These are phyloP conservation scores for Ogataea trehalophila DNA, from an alignment of 805 yeast species.

Conservation along the genomic window DNA sequence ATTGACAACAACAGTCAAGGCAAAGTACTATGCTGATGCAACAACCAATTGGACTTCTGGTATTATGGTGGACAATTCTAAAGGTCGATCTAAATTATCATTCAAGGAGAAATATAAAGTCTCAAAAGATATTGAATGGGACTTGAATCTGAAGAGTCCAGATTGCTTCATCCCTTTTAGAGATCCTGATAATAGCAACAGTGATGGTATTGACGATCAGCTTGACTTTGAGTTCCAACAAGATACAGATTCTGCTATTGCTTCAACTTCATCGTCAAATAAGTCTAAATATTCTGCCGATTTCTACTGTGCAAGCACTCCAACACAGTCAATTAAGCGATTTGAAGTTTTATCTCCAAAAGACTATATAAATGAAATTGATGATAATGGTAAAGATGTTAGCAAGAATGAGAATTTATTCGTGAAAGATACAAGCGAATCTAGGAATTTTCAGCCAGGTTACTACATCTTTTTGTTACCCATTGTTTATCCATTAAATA, in stretches of 20 bases:
- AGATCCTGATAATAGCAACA: conserved; percentile 5
- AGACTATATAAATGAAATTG: conserved; percentile 22
- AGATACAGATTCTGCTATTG: conserved; percentile 14
- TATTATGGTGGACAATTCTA: conserved; percentile 32
- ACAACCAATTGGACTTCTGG: conserved; percentile 39
- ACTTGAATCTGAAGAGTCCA: conserved; percentile 36
- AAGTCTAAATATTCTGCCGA: conserved; percentile 8
- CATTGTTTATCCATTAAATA: conserved; percentile 50
- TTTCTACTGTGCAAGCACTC: conserved; percentile 17
- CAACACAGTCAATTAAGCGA: conserved; percentile 23
- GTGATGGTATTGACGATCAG: conserved; percentile 12
- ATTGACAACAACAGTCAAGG: conserved; percentile 32
- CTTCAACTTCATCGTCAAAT: conserved; percentile 5
- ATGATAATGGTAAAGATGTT: conserved; percentile 13
- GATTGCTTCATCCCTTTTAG: conserved; percentile 33
- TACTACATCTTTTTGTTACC: conserved; percentile 67
- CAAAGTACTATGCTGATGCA: conserved; percentile 41
- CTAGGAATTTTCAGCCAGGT: conserved; percentile 48
- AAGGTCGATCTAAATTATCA: conserved; percentile 35
- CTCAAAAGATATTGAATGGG: conserved; percentile 38
- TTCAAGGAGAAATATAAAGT: conserved; percentile 41
- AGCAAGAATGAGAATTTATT: conserved; percentile 17
- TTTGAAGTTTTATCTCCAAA: conserved; percentile 21
- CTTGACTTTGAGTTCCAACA: conserved; percentile 14
- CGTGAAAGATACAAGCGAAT: conserved; percentile 3